These are phyloP conservation scores for Candida endomychidarum DNA, from an alignment of 805 yeast genomes.

Conservation along the genomic window DNA sequence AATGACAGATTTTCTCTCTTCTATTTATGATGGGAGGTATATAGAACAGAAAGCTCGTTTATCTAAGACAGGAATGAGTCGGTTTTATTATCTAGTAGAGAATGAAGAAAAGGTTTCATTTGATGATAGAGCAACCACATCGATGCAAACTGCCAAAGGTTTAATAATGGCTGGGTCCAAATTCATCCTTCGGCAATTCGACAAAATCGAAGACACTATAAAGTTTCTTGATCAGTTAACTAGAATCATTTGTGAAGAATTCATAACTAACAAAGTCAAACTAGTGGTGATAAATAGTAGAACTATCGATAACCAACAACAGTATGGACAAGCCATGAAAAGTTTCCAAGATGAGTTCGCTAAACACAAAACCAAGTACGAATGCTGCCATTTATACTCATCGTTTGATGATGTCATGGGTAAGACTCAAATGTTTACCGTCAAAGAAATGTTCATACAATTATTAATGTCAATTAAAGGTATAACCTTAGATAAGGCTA, in stretches of 20 bases:
- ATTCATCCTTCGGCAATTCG: constrained; percentile 68
- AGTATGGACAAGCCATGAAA: constrained; percentile 43
- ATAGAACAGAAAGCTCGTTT: constrained; percentile 83
- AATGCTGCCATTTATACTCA: constrained; percentile 35
- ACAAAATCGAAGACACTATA: constrained; percentile 72
- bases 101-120: constrained; percentile 24
- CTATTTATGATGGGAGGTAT: constrained; percentile 87
- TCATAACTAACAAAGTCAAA: constrained; percentile 20
- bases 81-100: constrained; percentile 78
- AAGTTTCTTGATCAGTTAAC: constrained; percentile 55
- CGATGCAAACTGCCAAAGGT: constrained; percentile 65
- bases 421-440: constrained; percentile 68
- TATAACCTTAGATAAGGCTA: constrained; percentile 80
- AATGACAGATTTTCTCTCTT: constrained; percentile 76
- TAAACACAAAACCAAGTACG: constrained; percentile 20
- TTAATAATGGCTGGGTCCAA: constrained; percentile 63
- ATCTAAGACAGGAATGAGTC: constrained; percentile 61
- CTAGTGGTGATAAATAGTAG: constrained; percentile 55
- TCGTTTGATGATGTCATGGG: constrained; percentile 65
- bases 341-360: constrained; percentile 49
- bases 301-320: constrained; percentile 49
- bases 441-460: constrained; percentile 70
- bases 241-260: constrained; percentile 38
- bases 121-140: background rate
- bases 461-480: constrained; percentile 83